A percentile compares a stretch with the other conserved stretches of the same genome.
Evolutionary conservation across 345 rosid species (phyloP).

Genomic region (Populus nigra): DNA sequence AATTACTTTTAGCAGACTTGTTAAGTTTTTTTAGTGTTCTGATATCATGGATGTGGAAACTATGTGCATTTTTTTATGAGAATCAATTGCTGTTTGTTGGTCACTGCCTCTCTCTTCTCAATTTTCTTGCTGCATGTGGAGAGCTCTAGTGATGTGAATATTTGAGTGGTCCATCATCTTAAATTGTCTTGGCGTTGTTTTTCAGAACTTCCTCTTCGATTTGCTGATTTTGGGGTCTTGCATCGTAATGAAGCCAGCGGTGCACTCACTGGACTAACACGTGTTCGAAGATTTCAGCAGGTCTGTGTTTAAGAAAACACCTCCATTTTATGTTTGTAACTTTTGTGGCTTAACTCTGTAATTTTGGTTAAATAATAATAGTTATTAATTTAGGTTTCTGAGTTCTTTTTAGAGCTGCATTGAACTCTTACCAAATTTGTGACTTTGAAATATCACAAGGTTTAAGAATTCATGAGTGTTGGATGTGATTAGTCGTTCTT

Average conservation of each 20-base stretch:
- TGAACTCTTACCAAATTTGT: neutral
- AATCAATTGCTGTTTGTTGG: neutral
- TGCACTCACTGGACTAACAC: constrained; percentile 91
- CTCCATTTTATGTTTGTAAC: neutral
- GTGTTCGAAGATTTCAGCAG: constrained; percentile 98
- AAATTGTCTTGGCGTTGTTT: neutral
- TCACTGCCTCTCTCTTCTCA: neutral
- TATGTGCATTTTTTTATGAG: neutral
- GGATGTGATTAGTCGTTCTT: neutral
- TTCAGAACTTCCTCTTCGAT: constrained; percentile 82
- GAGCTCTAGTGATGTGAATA: neutral
- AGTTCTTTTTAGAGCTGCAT: neutral
- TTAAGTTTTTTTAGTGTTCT: neutral
- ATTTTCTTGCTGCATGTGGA: neutral
- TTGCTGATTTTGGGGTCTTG: constrained; percentile 96
- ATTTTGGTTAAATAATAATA: neutral
- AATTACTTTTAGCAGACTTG: neutral
- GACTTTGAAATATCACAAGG: neutral
- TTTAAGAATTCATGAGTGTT: neutral
- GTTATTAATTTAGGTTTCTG: neutral
- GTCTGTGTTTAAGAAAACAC: constrained; percentile 32
- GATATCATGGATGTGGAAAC: neutral
- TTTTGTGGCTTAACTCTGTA: constrained; percentile 1
- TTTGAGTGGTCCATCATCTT: neutral
- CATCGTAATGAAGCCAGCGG: constrained; percentile 99